phyloP scores from a whole-genome alignment of 2,329 filamentous ascomycete species.

The Akanthomyces uredinophilus region DNA sequence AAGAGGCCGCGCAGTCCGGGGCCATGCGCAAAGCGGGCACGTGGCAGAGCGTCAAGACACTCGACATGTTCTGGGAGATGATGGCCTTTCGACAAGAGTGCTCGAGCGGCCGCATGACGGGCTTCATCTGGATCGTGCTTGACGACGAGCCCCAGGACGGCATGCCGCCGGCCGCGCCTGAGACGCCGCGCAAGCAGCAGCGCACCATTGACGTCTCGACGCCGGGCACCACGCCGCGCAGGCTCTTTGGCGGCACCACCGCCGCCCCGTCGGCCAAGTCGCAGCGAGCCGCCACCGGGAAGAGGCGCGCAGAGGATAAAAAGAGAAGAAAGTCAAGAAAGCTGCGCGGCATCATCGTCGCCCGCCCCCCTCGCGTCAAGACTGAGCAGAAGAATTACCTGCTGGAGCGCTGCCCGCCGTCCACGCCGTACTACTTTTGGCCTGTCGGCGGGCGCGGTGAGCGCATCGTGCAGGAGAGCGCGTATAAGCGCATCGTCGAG shows the following conservation, averaged over 20 bases:
- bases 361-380: slow-evolving; percentile 62
- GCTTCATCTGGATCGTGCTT: slow-evolving; percentile 91
- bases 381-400: slow-evolving; percentile 48
- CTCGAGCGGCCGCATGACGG: slow-evolving; percentile 84
- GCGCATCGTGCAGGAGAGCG: slow-evolving; percentile 55
- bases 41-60: slow-evolving; percentile 77
- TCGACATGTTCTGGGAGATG: slow-evolving; percentile 98
- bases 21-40: slow-evolving; percentile 54
- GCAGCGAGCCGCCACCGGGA: slow-evolving; percentile 2
- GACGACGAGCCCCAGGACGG: slow-evolving; percentile 41
- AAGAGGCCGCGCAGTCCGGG: slow-evolving; percentile 61
- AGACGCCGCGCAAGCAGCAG: slow-evolving; percentile 31
- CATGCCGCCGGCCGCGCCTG: slow-evolving; percentile 17
- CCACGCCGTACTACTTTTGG: slow-evolving; percentile 63
- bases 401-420: slow-evolving; percentile 39
- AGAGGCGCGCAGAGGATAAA: slow-evolving; percentile 13
- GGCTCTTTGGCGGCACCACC: slow-evolving; percentile 24
- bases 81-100: slow-evolving; percentile 97
- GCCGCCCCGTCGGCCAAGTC: slow-evolving; percentile 12
- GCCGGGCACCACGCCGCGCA: slow-evolving; percentile 30
- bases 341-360: slow-evolving; percentile 50
- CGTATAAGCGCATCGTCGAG: slow-evolving; percentile 64
- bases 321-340: slow-evolving; percentile 39
- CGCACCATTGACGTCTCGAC: slow-evolving; percentile 21
- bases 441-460: slow-evolving; percentile 56